Conservation (phyloP, 2,329 filamentous ascomycete species). For the Colletotrichum lindemuthianum region DNA sequence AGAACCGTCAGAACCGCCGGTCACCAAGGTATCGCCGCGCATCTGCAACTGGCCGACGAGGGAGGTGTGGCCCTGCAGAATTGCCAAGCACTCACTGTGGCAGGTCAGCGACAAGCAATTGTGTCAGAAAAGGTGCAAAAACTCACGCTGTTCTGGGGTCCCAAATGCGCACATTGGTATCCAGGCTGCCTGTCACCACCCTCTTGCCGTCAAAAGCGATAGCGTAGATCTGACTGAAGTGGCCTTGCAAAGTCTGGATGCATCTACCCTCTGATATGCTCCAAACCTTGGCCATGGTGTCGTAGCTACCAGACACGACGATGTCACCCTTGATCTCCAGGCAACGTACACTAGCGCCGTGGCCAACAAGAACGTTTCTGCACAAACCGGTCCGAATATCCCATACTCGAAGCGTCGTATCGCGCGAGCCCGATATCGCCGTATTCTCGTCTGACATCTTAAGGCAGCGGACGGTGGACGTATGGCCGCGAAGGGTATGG, state of each 20-base stretch:
- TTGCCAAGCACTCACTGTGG: slow-evolving; percentile 80
- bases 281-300: slow-evolving; percentile 97
- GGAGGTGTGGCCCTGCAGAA: slow-evolving; percentile 96
- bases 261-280: slow-evolving; percentile 96
- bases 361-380: slow-evolving; percentile 90
- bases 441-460: slow-evolving; percentile 97
- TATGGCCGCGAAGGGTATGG: slow-evolving; percentile 91
- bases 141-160: slow-evolving; percentile 86
- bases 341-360: slow-evolving; percentile 95
- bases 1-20: slow-evolving; percentile 94
- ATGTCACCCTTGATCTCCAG: slow-evolving; percentile 96
- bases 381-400: slow-evolving; percentile 89
- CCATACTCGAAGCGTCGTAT: slow-evolving; percentile 95
- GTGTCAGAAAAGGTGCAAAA: not conserved
- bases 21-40: slow-evolving; percentile 93
- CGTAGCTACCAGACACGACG: slow-evolving; percentile 97
- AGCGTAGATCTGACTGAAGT: slow-evolving; percentile 99
- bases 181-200: slow-evolving; percentile 93
- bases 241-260: slow-evolving; percentile 87
- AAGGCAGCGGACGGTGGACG: slow-evolving; percentile 93
- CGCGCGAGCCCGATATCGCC: slow-evolving; percentile 94
- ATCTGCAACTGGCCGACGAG: slow-evolving; percentile 97
- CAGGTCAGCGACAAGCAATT: slow-evolving; percentile 42
- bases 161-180: slow-evolving; percentile 98
- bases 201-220: slow-evolving; percentile 95